Evolutionary conservation across 352 stramenopile species (phyloP), one percentile per base, ranked within the genome.

Genomic region (Pilasporangium apinafurcum): DNA sequence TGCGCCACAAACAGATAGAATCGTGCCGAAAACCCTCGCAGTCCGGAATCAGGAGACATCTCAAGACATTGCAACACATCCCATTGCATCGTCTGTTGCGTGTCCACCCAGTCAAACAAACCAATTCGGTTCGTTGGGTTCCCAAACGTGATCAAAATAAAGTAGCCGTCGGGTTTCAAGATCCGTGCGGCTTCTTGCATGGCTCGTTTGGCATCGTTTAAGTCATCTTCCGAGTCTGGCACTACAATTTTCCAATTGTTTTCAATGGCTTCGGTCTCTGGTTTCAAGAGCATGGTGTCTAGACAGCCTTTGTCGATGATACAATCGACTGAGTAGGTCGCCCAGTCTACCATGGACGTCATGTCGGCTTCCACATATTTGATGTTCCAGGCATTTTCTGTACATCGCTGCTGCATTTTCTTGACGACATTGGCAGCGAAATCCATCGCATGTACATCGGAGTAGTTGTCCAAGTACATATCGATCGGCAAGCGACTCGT

Each of bases 281-380:
- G 65, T 37, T 63, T 62, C 26, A 81, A 51, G 16, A 81, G 39
- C 68, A 81, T 82, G 14, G 65, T 68, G 51, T 82, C 68, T 17
- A 82, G 42, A 44, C 68, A 78, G 13, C 68, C 68, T 44, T 82
- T 82, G 44, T 82, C 65, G 13, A 81, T 53, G 42, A 81, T 65
- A 27, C 65, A 73, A 40, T 76, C 63, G 6, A 81, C 40, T 0
- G 56, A 68, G 16, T 29, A 47, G 10, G 56, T 58, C 12, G 55
- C 43, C 57, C 67, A 78, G 9, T 27, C 65, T 1, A 27, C 56
- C 68, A 81, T 81, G 32, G 61, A 33, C 4, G 65, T 81, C 8
- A 81, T 56, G 36, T 78, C 65, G 1, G 65, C 56, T 32, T 70
- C 54, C 3, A 68, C 44, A 51, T 78, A 81, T 2, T 31, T 31